phyloP scores from a whole-genome alignment of 2,329 filamentous ascomycete species.

The Ceratocystis colombiana region DNA sequence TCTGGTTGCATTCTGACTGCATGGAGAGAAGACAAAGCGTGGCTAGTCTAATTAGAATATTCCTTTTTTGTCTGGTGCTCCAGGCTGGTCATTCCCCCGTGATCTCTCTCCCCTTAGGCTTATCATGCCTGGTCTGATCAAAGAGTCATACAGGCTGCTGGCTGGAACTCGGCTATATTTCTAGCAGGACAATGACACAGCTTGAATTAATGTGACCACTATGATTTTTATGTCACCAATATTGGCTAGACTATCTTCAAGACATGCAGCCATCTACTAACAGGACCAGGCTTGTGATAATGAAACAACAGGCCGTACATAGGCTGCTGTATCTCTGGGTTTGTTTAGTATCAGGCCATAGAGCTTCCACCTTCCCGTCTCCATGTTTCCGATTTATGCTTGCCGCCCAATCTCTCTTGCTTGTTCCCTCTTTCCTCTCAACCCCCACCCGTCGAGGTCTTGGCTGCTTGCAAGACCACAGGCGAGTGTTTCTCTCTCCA shows the following conservation, averaged over 20 bases:
- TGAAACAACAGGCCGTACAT: background rate
- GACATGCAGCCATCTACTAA: background rate
- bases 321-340: background rate
- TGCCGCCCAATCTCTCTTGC: background rate
- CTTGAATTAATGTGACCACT: background rate
- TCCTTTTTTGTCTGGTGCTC: background rate
- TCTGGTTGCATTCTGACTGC: conserved; percentile 1
- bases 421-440: background rate
- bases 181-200: background rate
- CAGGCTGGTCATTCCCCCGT: background rate
- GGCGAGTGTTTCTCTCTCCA: background rate
- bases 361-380: background rate
- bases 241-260: background rate
- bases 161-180: background rate
- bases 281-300: background rate
- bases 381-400: background rate
- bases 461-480: background rate
- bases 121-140: background rate
- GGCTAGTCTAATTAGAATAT: background rate
- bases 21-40: conserved; percentile 4
- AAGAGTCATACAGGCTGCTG: background rate
- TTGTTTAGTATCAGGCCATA: background rate
- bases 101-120: too few relatives aligned
- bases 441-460: background rate
- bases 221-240: background rate